Evolutionary conservation across 257 asterid species (phyloP), one percentile per base, ranked within the genome.

Genomic region (Ilex asprella): DNA sequence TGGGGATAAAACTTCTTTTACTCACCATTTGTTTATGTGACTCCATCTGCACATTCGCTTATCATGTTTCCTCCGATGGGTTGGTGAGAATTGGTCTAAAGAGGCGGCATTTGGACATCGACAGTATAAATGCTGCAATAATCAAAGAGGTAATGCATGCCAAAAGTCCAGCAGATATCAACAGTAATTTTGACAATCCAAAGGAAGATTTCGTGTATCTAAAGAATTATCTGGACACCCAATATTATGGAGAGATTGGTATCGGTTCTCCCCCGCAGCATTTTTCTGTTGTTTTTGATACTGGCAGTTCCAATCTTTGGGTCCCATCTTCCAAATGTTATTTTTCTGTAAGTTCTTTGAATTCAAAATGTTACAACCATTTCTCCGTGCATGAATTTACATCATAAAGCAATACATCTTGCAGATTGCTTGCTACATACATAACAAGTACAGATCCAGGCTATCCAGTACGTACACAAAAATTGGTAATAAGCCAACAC

Each of bases 301-400:
- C 80, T 21, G 80, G 71, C 49, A 75, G 74, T 67, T 70, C 80
- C 47, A 67, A 70, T 63, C 74, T 75, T 13, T 75, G 80, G 80
- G 60, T 75, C 14, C 80, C 80, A 21, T 75, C 80, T 41, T 67
- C 76, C n/a, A 70, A 54, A 61, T 75, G 80, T 64, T 59, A 39
- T 53, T 53, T 75, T 39, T 75, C 80, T 57, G 80, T 75, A 56
- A 70, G 76, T 70, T 54, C 27, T 59, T 39, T 39, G 43, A 39
- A 32, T 39, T 39, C 52, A 47, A 21, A 16, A 32, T 39, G 35
- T 64, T 59, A 29, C 52, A 59, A 16, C 2, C 30, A 21, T 50
- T 13, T 29, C 7, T 16, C 29, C 58, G 7, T 31, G 52, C 16
- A 16, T 0, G 16, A 30, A 8, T 68, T 14, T 32, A 30, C 54